phyloP scores from a whole-genome alignment of 768 basidiomycete genomes.

The Xerocomellus chrysenteron region DNA sequence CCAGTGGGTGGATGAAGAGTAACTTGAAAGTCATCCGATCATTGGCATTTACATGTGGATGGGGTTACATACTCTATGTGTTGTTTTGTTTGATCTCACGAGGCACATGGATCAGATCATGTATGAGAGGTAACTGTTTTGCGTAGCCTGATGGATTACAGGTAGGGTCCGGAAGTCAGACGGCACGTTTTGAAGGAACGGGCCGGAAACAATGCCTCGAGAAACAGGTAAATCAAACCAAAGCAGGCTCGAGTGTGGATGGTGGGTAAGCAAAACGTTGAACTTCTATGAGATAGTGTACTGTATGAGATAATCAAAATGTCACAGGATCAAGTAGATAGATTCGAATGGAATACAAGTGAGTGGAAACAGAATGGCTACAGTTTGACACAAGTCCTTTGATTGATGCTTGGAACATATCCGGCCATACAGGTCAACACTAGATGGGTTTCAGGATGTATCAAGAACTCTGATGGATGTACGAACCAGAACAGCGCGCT shows the following conservation, averaged over 20 bases:
- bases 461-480: background rate
- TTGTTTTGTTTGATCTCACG: background rate
- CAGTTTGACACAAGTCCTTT: constrained; percentile 11
- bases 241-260: background rate
- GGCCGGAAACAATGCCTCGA: background rate
- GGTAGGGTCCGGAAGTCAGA: background rate
- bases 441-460: background rate
- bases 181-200: background rate
- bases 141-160: background rate
- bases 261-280: background rate
- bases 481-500: constrained; percentile 52
- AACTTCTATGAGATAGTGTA: background rate
- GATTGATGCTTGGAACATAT: constrained; percentile 14
- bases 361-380: constrained; percentile 2
- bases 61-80: background rate
- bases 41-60: background rate
- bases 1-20: constrained; percentile 68
- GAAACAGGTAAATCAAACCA: background rate
- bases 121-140: background rate
- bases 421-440: constrained; percentile 13
- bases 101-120: background rate
- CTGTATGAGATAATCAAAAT: background rate
- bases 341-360: background rate
- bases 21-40: constrained; percentile 1
- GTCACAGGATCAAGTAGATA: background rate